Base-by-base conservation (phyloP, 2,329 filamentous ascomycete genomes). In the Trichoderma arundinaceum region DNA sequence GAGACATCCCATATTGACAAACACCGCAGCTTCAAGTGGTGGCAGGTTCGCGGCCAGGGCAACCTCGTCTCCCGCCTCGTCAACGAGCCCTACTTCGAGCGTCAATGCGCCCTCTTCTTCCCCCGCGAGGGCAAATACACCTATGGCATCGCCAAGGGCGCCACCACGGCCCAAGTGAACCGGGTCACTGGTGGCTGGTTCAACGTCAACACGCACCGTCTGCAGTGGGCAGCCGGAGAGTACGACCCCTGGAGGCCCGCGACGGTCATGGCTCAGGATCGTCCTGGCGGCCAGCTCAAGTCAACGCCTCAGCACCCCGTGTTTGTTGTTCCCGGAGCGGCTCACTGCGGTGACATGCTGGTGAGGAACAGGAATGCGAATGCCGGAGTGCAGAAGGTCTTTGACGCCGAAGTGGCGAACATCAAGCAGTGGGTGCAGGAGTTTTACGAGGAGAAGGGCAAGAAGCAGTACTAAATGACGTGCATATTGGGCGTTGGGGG, bases 231-330 rank as follows among this genome's bases (percentile, higher is more conserved):
- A 6, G 88, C 88, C 69, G 86, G 83, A 49, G 79, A 86, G 73
- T 84, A 78, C 64, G 87, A 89, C 72, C 87, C 86, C 6, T 89
- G 86, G 87, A 78, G 82, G 39, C 80, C 84, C 4, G 80, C 82
- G 0, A 81, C 81, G 4, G 81, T 88, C 0, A 82, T 81, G 0
- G 84, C 83, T 17, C 77, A 80, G 32, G 81, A 82, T 71, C 78
- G 86, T 19, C 84, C 85, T 0, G 83, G 80, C 6, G 86, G 87
- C 0, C 84, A 85, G 1, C 73, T 88, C 15, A 13, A 74, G 63
- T 80, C 81, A 10, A 84, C 81, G 0, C 32, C 73, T 0, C 71
- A 81, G 32, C 78, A 80, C 1, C 86, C 86, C 0, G 77, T 87
- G 10, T 78, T 82, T 61, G 69, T 88, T 19, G 82, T 89, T 52